Percentiles rank a stretch among this genome's conserved stretches.
Evolutionary conservation across 2,329 filamentous ascomycete genomes (phyloP).

Genomic region (Setomelanomma holmii): DNA sequence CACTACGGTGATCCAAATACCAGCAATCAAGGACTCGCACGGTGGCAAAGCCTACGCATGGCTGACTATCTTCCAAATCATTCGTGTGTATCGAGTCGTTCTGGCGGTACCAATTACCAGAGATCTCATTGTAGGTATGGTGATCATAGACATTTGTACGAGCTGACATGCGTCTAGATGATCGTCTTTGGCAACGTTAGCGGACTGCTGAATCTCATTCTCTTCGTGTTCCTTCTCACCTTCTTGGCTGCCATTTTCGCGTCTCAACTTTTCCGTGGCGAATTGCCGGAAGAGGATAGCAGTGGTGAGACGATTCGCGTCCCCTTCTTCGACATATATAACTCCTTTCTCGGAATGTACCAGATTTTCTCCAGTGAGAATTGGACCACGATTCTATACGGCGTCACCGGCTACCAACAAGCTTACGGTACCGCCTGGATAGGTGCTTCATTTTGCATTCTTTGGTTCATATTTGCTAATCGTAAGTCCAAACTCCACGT

Average conservation of each 20-base stretch:
- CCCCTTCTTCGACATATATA: constrained; percentile 90
- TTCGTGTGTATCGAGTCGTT: constrained; percentile 91
- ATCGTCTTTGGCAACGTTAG: constrained; percentile 89
- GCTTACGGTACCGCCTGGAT: constrained; percentile 83
- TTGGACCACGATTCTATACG: constrained; percentile 90
- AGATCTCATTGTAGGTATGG: constrained; percentile 71
- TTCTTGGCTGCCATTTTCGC: constrained; percentile 95
- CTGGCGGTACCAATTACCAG: constrained; percentile 86
- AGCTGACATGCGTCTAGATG: constrained; percentile 46
- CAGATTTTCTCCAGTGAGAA: constrained; percentile 95
- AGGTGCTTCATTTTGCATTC: constrained; percentile 85
- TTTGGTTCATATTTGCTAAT: constrained; percentile 95
- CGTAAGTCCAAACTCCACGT: constrained; percentile 48
- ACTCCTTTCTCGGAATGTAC: constrained; percentile 97
- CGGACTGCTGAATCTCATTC: constrained; percentile 91
- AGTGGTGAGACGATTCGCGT: constrained; percentile 70
- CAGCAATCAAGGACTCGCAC: constrained; percentile 72
- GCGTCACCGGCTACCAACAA: constrained; percentile 73
- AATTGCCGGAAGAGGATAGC: constrained; percentile 72
- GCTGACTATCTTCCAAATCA: constrained; percentile 90
- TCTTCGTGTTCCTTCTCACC: constrained; percentile 95
- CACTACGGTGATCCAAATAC: constrained; percentile 85
- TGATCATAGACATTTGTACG: constrained; percentile 12
- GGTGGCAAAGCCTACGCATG: constrained; percentile 76
- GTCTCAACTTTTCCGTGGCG: constrained; percentile 87